Base-by-base conservation (phyloP, 352 stramenopile genomes). In the Phytopythium mirpurense region DNA sequence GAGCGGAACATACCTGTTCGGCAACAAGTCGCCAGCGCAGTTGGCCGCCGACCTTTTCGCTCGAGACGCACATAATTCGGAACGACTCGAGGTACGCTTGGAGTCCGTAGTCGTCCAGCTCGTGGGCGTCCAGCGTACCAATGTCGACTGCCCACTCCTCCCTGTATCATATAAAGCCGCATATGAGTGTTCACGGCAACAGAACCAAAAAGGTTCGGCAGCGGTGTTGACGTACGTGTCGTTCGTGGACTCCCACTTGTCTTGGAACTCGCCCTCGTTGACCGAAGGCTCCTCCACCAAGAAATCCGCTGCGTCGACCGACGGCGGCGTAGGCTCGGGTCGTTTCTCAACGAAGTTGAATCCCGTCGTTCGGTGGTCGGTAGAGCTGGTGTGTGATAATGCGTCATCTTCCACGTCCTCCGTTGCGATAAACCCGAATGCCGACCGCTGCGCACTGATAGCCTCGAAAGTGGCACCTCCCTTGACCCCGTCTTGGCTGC, bases 21-120 rank as follows among this genome's bases (percentile, higher is more conserved):
- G 83, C 85, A 36, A 81, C 75, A 53, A 92, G 91, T 26, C 83
- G 60, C 54, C 84, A 80, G n/a, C 88, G 79, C 57, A 90, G 76
- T 56, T 89, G 80, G 32, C 85, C 83, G 56, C 63, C 83, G 51
- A 93, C 60, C 50, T 90, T 88, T 37, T 82, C 74, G 58, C 68
- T 93, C n/a, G 80, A 78, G 12, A 80, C 49, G 34, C 83, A 87
- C 35, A 72, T 62, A 50, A 95, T 72, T 9, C 84, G 67, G 21
- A 84, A 83, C 14, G 56, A 62, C 27, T 85, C 67, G n/a, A 95
- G 70, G 56, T 75, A 85, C 5, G 47, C 37, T 40, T 87, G 74
- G 16, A 95, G 65, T 4, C 83, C 70, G 24, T 65, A 52, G 5
- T 73, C 63, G 36, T 88, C 70, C 36, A 93, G 72, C 15, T 81